A percentile compares a stretch with the other conserved stretches of the same genome.
Evolutionary conservation across 352 stramenopile species (phyloP).

Genomic region (Phytophthora europaea): DNA sequence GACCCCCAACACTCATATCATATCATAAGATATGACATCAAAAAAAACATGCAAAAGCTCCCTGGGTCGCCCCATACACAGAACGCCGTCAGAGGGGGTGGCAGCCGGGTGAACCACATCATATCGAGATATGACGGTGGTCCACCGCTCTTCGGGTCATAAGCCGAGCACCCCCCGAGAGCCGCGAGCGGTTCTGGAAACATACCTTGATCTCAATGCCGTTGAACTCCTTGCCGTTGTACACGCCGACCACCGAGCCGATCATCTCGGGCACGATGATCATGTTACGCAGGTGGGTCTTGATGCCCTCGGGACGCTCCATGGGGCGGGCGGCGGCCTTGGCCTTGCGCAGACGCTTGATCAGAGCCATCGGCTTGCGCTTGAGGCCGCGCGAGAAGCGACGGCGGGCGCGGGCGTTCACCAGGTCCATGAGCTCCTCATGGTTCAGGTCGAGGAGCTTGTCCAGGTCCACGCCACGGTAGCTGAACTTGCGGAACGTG

Average conservation of each 20-base stretch:
- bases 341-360: conserved; percentile 99
- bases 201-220: conserved; percentile 99
- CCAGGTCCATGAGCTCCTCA: conserved; percentile 99
- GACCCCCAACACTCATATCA: conserved; percentile 4
- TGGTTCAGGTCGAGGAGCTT: conserved; percentile 99
- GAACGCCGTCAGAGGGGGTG: conserved; percentile 85
- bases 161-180: conserved; percentile 86
- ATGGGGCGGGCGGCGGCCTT: conserved; percentile 98
- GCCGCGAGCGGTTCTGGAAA: conserved; percentile 85
- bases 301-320: conserved; percentile 99
- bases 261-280: conserved; percentile 99
- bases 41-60: conserved; percentile 49
- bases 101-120: conserved; percentile 46
- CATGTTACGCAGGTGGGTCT: conserved; percentile 99
- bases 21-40: not conserved
- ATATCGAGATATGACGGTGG: not conserved
- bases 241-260: conserved; percentile 99
- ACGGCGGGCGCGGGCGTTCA: conserved; percentile 96
- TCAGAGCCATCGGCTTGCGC: conserved; percentile 99
- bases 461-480: conserved; percentile 99
- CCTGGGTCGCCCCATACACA: conserved; percentile 92
- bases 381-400: conserved; percentile 99
- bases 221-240: conserved; percentile 99
- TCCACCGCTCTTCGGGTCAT: conserved; percentile 74
- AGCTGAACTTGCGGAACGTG: conserved; percentile 99